Base-by-base conservation (phyloP, 768 basidiomycete genomes). In the Psilocybe azurescens region DNA sequence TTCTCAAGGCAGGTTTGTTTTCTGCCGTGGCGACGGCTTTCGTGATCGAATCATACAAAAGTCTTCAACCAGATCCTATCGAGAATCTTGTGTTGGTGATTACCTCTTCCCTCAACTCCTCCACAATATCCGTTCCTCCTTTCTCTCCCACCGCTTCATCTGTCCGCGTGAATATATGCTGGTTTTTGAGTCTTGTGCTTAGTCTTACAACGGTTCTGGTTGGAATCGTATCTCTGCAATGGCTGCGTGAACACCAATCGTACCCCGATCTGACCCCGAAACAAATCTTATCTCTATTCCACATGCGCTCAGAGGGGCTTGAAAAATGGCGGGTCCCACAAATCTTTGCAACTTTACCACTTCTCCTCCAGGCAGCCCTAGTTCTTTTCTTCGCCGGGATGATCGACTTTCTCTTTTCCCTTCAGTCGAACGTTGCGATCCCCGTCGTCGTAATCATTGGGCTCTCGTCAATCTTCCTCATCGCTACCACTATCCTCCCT, bases 181-280 rank as follows among this genome's bases (percentile, higher is more conserved):
- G 66, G 56, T 69, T 69, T 38, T 5, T 66, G 8, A 66, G 68
- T 56, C 62, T 69, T 14, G 60, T 65, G 14, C 59, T 67, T 29
- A 67, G 63, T 44, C 59, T 69, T 13, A 44, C 64, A 10, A 61
- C 65, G 1, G 63, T 65, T 14, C 59, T 69, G 4, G 38, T 69
- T 20, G 65, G 68, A 1, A 65, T 69, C 6, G 52, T 69, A 6
- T 63, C 53, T 52, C 44, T 65, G 4, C 68, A 69, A 58, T 69
- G 68, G 68, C 52, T 67, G 6, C 49, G 66, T 13, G 68, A 69
- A 49, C 63, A 65, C 36, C 62, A 61, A 38, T 52, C 50, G 3
- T 53, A 61, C 9, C 57, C 39, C 7, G 52, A 36, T 5, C 48
- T 66, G 20, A 56, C 64, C 1, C 63, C 59, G 3, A 57, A 65